phyloP scores from a whole-genome alignment of 2,329 filamentous ascomycete genomes.

The Aspergillus luchuensis region DNA sequence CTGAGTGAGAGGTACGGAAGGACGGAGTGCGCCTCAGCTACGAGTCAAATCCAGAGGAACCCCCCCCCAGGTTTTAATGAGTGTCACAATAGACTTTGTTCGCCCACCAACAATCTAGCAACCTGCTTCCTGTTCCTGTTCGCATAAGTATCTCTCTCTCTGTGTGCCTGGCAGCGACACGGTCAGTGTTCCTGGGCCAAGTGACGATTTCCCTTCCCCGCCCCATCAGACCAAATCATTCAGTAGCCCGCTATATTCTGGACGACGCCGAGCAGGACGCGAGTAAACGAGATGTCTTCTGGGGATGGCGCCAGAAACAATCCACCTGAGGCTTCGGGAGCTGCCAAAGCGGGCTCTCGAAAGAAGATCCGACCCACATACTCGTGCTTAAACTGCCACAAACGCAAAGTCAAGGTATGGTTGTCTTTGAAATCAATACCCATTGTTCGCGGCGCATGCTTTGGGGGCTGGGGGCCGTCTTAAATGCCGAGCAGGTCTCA shows the following conservation, averaged over 20 bases:
- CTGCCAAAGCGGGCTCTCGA: slow-evolving; percentile 14
- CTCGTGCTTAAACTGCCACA: slow-evolving; percentile 35
- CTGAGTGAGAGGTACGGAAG: not conserved
- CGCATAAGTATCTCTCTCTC: not conserved
- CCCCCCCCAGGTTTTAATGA: not conserved
- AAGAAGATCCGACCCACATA: slow-evolving; percentile 35
- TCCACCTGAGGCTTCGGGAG: not conserved
- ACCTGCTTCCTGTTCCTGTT: not conserved
- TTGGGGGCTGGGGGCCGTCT: not conserved
- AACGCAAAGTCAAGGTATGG: slow-evolving; percentile 37
- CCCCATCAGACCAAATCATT: not conserved
- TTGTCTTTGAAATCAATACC: not conserved
- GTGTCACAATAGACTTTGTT: slow-evolving; percentile 8
- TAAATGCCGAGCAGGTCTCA: not conserved
- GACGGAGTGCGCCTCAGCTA: not conserved
- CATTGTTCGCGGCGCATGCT: not conserved
- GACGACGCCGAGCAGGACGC: not conserved
- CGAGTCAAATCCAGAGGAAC: not conserved
- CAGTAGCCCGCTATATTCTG: not conserved
- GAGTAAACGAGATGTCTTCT: not conserved
- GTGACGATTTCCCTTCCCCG: not conserved
- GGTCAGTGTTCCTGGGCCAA: not conserved
- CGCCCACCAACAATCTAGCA: not conserved
- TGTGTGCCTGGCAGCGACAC: not conserved
- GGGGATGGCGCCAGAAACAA: not conserved